Conservation (phyloP, 1,284 basidiomycete genomes). For the Ustilago cynodontis region DNA sequence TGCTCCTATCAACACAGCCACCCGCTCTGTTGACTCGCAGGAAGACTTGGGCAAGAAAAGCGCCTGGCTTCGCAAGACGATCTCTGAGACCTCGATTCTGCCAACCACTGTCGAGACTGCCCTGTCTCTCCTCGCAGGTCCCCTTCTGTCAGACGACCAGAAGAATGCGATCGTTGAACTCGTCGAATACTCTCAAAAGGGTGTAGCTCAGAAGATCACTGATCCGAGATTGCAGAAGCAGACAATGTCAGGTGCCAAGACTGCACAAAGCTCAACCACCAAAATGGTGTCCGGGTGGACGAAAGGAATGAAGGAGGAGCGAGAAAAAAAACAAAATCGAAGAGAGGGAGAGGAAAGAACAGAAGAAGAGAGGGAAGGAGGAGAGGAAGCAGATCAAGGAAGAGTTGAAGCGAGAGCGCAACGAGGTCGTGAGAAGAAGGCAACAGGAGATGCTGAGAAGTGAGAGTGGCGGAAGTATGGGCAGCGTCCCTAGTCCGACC, state of each 20-base stretch:
- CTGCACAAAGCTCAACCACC: conserved; percentile 16
- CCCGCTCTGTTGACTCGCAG: background rate
- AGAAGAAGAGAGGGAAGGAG: conserved; percentile 21
- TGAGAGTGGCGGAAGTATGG: background rate
- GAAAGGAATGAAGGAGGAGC: conserved; percentile 4
- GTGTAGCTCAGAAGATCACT: conserved; percentile 47
- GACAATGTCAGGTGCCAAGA: conserved; percentile 11
- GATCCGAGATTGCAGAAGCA: conserved; percentile 41
- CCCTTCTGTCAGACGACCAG: conserved; percentile 36
- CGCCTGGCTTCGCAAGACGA: conserved; percentile 47
- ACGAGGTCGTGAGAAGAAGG: conserved; percentile 15
- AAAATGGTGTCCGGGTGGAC: conserved; percentile 9
- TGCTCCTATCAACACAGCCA: background rate
- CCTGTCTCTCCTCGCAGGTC: conserved; percentile 35
- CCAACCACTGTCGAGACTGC: conserved; percentile 54
- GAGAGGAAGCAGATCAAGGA: conserved; percentile 29
- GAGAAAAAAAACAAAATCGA: conserved; percentile 15
- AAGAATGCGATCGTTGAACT: conserved; percentile 44
- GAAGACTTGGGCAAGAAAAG: conserved; percentile 38
- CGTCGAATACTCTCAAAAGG: conserved; percentile 38
- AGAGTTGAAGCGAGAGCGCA: conserved; percentile 25
- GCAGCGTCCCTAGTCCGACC: background rate
- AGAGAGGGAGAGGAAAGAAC: conserved; percentile 7
- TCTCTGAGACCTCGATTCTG: conserved; percentile 37
- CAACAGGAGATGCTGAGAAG: conserved; percentile 26